Conservation (phyloP, 2,329 filamentous ascomycete genomes). For the Elsinoe batatas region DNA sequence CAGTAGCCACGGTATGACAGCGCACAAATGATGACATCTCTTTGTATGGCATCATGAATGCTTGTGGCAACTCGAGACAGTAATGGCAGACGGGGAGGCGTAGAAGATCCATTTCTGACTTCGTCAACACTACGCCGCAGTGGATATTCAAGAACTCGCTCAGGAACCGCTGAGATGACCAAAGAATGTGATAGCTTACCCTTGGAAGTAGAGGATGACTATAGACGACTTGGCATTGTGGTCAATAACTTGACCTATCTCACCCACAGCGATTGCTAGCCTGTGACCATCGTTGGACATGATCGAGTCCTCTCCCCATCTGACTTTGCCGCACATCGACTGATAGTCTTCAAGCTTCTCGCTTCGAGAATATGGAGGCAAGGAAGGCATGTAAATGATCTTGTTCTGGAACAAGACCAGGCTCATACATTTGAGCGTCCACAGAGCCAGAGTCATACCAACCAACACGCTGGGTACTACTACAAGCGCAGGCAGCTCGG, state of each 20-base stretch:
- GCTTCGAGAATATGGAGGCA: constrained; percentile 58
- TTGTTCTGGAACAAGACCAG: constrained; percentile 70
- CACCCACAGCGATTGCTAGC: constrained; percentile 50
- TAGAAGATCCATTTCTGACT: constrained; percentile 33
- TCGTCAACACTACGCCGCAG: background rate
- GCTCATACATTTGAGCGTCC: constrained; percentile 57
- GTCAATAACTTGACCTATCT: background rate
- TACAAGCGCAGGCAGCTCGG: constrained; percentile 36
- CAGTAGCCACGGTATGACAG: constrained; percentile 63
- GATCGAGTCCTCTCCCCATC: constrained; percentile 56
- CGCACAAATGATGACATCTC: constrained; percentile 33
- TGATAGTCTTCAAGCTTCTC: constrained; percentile 59
- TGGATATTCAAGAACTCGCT: background rate
- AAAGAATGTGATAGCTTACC: constrained; percentile 22
- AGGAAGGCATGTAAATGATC: constrained; percentile 70
- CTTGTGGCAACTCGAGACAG: constrained; percentile 37
- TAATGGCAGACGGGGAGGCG: constrained; percentile 38
- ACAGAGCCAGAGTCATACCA: constrained; percentile 56
- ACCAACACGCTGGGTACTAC: constrained; percentile 57
- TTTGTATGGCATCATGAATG: constrained; percentile 12
- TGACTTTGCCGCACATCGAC: constrained; percentile 48
- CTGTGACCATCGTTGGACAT: constrained; percentile 54
- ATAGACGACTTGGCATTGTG: constrained; percentile 19
- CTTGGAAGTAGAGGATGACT: constrained; percentile 41
- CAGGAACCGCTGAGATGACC: no score